These are phyloP conservation scores for Solanum piurae DNA, from an alignment of 257 asterid species.

Conservation along the genomic window DNA sequence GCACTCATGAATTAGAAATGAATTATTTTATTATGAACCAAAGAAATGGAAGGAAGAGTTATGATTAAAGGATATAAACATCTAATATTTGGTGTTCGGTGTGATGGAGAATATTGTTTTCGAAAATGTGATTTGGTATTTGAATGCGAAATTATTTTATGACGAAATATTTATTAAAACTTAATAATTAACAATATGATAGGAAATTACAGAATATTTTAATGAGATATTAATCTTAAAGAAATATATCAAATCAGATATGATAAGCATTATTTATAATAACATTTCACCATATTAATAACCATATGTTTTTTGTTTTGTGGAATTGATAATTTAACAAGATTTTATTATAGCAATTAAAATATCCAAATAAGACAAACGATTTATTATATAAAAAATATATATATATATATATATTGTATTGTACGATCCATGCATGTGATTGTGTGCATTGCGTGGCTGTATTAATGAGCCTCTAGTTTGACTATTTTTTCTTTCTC, in stretches of 20 bases:
- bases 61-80: not conserved
- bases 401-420: no score
- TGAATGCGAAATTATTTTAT: no score
- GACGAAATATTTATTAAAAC: not conserved
- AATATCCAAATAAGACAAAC: no score
- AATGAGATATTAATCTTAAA: not conserved
- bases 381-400: no score
- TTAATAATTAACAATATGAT: no score
- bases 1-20: no score
- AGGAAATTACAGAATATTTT: not conserved
- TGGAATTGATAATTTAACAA: no score
- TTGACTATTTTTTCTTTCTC: not conserved
- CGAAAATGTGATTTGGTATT: not conserved
- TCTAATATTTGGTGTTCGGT: not conserved
- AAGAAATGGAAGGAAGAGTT: not conserved
- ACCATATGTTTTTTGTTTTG: no score
- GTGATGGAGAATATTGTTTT: not conserved
- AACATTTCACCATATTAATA: no score
- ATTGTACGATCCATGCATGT: not conserved
- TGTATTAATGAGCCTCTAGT: not conserved
- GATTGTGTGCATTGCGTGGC: not conserved
- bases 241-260: no score
- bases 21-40: not conserved
- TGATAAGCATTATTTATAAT: no score
- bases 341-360: no score